Base-by-base conservation (phyloP, 495 filamentous ascomycete species). In the Hyaloscypha hepaticicola region DNA sequence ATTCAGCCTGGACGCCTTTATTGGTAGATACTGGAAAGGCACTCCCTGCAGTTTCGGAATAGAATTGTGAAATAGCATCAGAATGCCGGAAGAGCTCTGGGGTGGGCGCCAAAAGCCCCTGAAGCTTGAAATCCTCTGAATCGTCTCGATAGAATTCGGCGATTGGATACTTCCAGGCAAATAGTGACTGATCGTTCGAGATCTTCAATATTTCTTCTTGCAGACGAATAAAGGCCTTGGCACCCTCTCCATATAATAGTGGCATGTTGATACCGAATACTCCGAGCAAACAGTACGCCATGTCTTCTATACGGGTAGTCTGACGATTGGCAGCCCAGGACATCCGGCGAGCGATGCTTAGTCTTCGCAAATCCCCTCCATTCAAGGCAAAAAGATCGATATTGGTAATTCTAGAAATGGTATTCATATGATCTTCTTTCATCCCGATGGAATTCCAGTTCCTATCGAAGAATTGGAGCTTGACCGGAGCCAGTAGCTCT, bases 401-500 rank as follows among this genome's bases (percentile, higher is more conserved):
- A 19, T 14, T n/a, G 21, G 58, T 61, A 26, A 61, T 61, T 16
- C 14, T 21, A 1, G 58, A 50, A 28, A 61, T 61, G 24, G 26
- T 12, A 8, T 50, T 22, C 14, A 41, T 24, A 60, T 45, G 58
- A 45, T 60, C 58, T 60, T 41, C 24, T 49, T 60, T 60, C 31
- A 41, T 61, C 25, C 58, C 63, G 24, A 66, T 53, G 22, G 55
- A 34, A 19, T 25, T 55, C 57, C 57, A 61, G 21, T n/a, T 53
- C 16, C 12, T 33, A 41, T 66, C 45, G 58, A 70, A 76, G 66
- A 78, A 78, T n/a, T 71, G 29, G 29, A 77, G 70, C n/a, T 53
- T 28, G 5, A 11, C 1, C n/a, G 75, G 75, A 19, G 72, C 72
- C 4, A 76, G 58, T 6, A 76, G 65, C 58, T 76, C 72, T 51